Evolutionary conservation across 2,329 filamentous ascomycete genomes (phyloP).

Genomic region (Tolypocladium tundrense): DNA sequence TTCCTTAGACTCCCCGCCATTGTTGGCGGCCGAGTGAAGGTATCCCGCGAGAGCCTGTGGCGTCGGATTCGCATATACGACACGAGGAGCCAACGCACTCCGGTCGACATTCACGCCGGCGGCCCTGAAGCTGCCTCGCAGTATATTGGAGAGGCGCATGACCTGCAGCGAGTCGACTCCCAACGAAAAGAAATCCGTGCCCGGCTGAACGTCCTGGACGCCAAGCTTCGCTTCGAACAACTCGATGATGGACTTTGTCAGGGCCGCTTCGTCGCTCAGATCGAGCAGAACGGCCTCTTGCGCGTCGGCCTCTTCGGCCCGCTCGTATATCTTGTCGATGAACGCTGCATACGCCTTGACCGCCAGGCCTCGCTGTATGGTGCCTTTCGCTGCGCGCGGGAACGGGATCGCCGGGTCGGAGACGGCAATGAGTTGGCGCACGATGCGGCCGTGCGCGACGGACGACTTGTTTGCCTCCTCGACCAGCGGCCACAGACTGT

Average conservation of each 20-base stretch:
- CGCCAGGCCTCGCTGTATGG: constrained; percentile 29
- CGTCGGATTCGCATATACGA: constrained; percentile 19
- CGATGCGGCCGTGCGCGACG: constrained; percentile 35
- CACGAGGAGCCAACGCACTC: constrained; percentile 9
- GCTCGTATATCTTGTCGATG: constrained; percentile 30
- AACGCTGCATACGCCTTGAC: constrained; percentile 30
- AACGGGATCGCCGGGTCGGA: constrained; percentile 31
- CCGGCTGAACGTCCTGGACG: constrained; percentile 8
- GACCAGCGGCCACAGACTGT: constrained; percentile 32
- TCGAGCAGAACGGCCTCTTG: constrained; percentile 6
- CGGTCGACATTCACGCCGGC: constrained; percentile 7
- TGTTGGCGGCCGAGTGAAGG: constrained; percentile 1
- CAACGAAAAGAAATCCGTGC: constrained; percentile 25
- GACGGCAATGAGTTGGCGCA: constrained; percentile 26
- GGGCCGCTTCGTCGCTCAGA: constrained; percentile 8
- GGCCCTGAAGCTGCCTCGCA: constrained; percentile 9
- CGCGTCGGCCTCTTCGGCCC: constrained; percentile 6
- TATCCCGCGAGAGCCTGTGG: constrained; percentile 12
- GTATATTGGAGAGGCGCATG: constrained; percentile 11
- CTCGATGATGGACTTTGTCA: constrained; percentile 14
- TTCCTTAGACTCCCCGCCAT: constrained; percentile 1
- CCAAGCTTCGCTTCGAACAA: constrained; percentile 6
- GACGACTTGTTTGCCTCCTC: constrained; percentile 30
- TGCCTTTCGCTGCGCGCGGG: constrained; percentile 32
- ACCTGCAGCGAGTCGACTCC: constrained; percentile 31